Evolutionary conservation across 768 basidiomycete genomes (phyloP).

Genomic region (Chalciporus pseudorubinellus): DNA sequence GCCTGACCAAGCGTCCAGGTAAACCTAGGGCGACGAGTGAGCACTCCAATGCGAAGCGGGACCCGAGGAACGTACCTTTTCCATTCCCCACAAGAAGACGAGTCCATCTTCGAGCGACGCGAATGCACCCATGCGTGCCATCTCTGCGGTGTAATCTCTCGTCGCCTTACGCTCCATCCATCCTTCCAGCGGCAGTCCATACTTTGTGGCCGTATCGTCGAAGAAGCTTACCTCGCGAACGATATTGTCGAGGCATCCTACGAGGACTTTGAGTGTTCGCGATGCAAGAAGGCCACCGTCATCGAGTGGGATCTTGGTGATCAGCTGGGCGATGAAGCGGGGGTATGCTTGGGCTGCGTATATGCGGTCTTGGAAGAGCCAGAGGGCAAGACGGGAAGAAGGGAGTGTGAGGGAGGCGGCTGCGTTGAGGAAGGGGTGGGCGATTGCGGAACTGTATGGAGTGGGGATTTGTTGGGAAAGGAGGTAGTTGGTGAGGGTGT

Average conservation of each 20-base stretch:
- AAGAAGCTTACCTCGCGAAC: slow-evolving; percentile 62
- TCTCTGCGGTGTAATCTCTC: slow-evolving; percentile 69
- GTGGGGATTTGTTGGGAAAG: slow-evolving; percentile 33
- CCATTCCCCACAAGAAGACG: slow-evolving; percentile 79
- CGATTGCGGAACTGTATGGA: slow-evolving; percentile 47
- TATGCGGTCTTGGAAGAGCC: slow-evolving; percentile 70
- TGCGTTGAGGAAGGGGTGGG: slow-evolving; percentile 57
- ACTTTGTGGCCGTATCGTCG: slow-evolving; percentile 43
- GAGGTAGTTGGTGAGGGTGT: slow-evolving; percentile 33
- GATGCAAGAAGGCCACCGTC: slow-evolving; percentile 17
- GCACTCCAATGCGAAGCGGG: too few relatives aligned
- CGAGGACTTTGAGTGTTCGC: slow-evolving; percentile 45
- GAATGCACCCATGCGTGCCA: slow-evolving; percentile 49
- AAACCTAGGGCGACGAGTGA: slow-evolving; percentile 43
- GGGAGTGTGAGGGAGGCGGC: slow-evolving; percentile 55
- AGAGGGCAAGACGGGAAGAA: slow-evolving; percentile 49
- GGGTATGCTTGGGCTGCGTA: slow-evolving; percentile 77
- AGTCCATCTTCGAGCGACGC: slow-evolving; percentile 59
- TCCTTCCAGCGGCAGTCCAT: slow-evolving; percentile 41
- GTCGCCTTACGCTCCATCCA: slow-evolving; percentile 61
- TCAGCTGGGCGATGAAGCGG: slow-evolving; percentile 64
- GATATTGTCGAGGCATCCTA: slow-evolving; percentile 55
- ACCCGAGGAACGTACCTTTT: slow-evolving; percentile 44
- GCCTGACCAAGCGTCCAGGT: slow-evolving; percentile 65
- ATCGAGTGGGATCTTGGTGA: slow-evolving; percentile 52